Evolutionary conservation across 1,139 yeast species (phyloP).

Genomic region (Sugiyamaella novakii): DNA sequence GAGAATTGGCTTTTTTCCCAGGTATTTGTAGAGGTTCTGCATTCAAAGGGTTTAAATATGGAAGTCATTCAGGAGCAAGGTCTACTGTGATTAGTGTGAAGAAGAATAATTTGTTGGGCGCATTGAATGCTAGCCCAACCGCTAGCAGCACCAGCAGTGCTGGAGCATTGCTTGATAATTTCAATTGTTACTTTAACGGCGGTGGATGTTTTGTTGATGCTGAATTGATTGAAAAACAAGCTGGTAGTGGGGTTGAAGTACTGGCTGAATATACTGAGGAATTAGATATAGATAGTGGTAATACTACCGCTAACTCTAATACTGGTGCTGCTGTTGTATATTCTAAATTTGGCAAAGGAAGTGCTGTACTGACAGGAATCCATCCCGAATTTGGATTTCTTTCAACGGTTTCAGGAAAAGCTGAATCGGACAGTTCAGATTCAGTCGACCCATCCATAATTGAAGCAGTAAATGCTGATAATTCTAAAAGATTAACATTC

Average conservation of each 20-base stretch:
- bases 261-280: conserved; percentile 64
- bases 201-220: conserved; percentile 87
- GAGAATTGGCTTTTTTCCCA: conserved; percentile 80
- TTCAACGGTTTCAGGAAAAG: conserved; percentile 11
- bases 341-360: conserved; percentile 72
- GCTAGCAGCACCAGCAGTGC: neutral
- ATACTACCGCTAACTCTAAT: conserved; percentile 26
- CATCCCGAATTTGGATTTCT: conserved; percentile 73
- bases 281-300: conserved; percentile 46
- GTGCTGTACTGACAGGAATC: conserved; percentile 76
- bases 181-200: conserved; percentile 70
- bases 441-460: conserved; percentile 46
- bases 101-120: neutral
- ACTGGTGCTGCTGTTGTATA: conserved; percentile 61
- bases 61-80: conserved; percentile 72
- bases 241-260: conserved; percentile 56
- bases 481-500: conserved; percentile 55
- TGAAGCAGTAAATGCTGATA: conserved; percentile 47
- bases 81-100: conserved; percentile 55
- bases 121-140: conserved; percentile 30
- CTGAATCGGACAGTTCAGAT: conserved; percentile 19
- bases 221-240: conserved; percentile 45
- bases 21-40: conserved; percentile 85
- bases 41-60: conserved; percentile 75
- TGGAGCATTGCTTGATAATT: conserved; percentile 26